Conservation (phyloP, 2,329 filamentous ascomycete species). For the Apiospora saccharicola region DNA sequence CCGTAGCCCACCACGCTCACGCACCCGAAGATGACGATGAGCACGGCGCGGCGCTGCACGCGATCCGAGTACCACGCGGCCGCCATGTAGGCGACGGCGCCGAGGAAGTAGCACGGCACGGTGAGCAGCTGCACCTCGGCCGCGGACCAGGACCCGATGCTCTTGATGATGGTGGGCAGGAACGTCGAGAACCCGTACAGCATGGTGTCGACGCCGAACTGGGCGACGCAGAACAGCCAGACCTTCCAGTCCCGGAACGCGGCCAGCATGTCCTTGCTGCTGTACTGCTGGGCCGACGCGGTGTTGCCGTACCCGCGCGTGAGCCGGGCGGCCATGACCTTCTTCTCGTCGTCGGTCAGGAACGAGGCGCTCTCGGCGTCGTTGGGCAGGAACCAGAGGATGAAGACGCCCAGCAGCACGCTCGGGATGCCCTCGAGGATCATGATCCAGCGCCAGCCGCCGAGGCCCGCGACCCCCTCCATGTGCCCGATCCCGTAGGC, state of each 20-base stretch:
- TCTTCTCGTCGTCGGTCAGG: constrained; percentile 63
- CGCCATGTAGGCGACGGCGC: constrained; percentile 72
- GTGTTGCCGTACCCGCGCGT: constrained; percentile 56
- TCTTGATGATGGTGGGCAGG: constrained; percentile 78
- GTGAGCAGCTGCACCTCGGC: constrained; percentile 78
- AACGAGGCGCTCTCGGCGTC: constrained; percentile 68
- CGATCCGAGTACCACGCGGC: constrained; percentile 73
- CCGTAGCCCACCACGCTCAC: constrained; percentile 74
- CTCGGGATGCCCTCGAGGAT: constrained; percentile 58
- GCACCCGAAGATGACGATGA: constrained; percentile 66
- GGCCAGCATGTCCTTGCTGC: constrained; percentile 67
- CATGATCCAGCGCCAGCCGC: constrained; percentile 78
- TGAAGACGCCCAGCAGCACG: constrained; percentile 61
- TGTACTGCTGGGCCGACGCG: constrained; percentile 53
- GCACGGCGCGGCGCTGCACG: constrained; percentile 70
- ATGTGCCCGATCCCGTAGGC: constrained; percentile 78
- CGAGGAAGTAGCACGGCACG: constrained; percentile 79
- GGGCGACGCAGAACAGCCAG: constrained; percentile 71
- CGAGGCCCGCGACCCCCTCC: constrained; percentile 69
- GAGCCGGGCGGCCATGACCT: constrained; percentile 52
- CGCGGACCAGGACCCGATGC: constrained; percentile 67
- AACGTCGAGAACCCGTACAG: constrained; percentile 81
- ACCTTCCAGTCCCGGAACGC: constrained; percentile 80
- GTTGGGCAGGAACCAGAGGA: constrained; percentile 67
- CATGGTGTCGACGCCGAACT: constrained; percentile 80